Conservation (phyloP, 169 alveolate species). For the Plasmodium sp. region DNA sequence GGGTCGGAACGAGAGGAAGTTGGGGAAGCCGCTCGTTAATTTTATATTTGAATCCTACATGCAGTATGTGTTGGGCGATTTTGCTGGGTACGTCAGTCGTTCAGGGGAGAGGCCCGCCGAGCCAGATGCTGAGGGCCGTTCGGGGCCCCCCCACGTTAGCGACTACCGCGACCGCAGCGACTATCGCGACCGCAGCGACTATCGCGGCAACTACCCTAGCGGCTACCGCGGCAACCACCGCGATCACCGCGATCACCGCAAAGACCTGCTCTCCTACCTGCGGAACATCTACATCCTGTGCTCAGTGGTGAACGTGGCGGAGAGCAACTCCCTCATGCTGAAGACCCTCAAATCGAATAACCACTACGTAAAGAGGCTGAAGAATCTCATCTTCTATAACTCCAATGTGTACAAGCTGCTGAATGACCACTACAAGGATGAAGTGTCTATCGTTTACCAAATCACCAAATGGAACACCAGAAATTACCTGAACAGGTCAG, state of each 20-base stretch:
- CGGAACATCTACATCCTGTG: constrained; percentile 6
- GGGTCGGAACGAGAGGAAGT: not conserved
- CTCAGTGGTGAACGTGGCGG: constrained; percentile 53
- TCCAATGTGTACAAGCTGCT: constrained; percentile 32
- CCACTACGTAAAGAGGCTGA: constrained; percentile 32
- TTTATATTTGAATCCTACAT: constrained; percentile 14
- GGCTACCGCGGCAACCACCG: not conserved
- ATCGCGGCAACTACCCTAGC: not conserved
- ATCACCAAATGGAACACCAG: constrained; percentile 47
- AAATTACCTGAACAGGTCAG: constrained; percentile 27
- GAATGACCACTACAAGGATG: constrained; percentile 38
- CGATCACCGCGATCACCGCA: not conserved
- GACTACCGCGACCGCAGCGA: not conserved
- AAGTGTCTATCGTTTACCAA: constrained; percentile 30
- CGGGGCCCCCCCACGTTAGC: not conserved
- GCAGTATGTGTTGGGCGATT: constrained; percentile 3
- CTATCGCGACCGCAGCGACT: too few relatives aligned
- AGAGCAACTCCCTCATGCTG: constrained; percentile 24
- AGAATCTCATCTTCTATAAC: constrained; percentile 49
- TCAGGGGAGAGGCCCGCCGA: not conserved
- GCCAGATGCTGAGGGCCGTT: not conserved
- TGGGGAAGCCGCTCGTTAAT: not conserved
- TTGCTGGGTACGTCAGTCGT: not conserved
- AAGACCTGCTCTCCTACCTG: constrained; percentile 18
- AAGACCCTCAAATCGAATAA: constrained; percentile 29